These are phyloP conservation scores for Erodium texanum DNA, from an alignment of 441 rosid genomes.

Conservation along the genomic window DNA sequence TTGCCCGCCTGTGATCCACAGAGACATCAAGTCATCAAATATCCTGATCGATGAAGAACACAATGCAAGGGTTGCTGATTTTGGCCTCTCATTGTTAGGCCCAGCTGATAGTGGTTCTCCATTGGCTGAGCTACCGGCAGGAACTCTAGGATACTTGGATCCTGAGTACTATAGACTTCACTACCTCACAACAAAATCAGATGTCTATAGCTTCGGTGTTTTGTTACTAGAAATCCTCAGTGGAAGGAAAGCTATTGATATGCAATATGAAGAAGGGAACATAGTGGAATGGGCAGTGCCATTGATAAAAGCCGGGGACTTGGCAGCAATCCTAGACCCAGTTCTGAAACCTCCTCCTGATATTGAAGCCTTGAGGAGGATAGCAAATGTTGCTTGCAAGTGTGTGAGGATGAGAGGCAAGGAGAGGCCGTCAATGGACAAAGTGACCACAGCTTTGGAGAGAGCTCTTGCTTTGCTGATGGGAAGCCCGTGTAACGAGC, in stretches of 20 bases:
- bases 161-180: constrained; percentile 25
- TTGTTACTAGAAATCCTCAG: constrained; percentile 23
- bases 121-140: constrained; percentile 22
- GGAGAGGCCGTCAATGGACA: constrained; percentile 26
- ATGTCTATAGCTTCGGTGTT: constrained; percentile 27
- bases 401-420: constrained; percentile 27
- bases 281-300: constrained; percentile 29
- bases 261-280: constrained; percentile 24
- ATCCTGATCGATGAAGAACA: constrained; percentile 27
- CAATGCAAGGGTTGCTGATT: constrained; percentile 28
- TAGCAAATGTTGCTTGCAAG: constrained; percentile 24
- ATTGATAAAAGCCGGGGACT: constrained; percentile 19
- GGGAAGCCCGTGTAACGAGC: constrained; percentile 26
- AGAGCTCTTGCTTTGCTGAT: constrained; percentile 23
- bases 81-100: constrained; percentile 23
- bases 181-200: constrained; percentile 25
- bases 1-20: constrained; percentile 25
- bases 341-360: constrained; percentile 18
- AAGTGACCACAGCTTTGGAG: constrained; percentile 24
- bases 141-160: constrained; percentile 25
- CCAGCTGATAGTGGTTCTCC: constrained; percentile 24
- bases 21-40: constrained; percentile 24
- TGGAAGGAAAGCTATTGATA: constrained; percentile 24
- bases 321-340: constrained; percentile 17
- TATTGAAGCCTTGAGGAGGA: constrained; percentile 18